These are phyloP conservation scores for Hymenoscyphus fraxineus DNA, from an alignment of 2,329 filamentous ascomycete genomes.

Conservation along the genomic window DNA sequence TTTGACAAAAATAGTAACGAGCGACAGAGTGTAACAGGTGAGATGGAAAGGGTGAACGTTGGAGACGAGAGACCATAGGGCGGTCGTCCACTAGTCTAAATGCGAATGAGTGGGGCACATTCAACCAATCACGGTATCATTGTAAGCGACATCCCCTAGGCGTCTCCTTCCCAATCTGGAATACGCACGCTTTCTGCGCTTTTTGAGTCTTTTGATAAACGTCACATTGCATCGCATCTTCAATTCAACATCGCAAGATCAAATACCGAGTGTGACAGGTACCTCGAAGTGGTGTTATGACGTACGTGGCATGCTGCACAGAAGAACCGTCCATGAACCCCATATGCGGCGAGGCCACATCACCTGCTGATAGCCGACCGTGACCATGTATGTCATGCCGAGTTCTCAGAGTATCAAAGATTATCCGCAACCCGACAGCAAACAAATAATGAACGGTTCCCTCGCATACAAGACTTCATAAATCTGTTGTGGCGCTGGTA, in stretches of 20 bases:
- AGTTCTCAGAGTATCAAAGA: background rate
- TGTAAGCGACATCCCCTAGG: background rate
- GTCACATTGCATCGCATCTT: background rate
- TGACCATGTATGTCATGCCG: background rate
- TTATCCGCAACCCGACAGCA: background rate
- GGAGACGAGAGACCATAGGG: background rate
- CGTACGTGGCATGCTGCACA: background rate
- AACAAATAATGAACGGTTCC: background rate
- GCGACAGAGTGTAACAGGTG: background rate
- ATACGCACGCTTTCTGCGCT: background rate
- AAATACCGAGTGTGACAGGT: background rate
- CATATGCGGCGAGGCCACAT: background rate
- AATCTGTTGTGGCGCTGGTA: background rate
- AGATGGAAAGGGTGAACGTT: background rate
- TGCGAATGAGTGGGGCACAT: background rate
- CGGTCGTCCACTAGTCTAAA: background rate
- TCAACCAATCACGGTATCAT: background rate
- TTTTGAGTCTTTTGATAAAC: background rate
- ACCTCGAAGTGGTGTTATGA: background rate
- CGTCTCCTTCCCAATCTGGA: background rate
- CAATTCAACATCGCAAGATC: background rate
- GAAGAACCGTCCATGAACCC: background rate
- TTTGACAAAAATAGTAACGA: background rate
- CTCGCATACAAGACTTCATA: background rate
- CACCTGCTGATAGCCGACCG: background rate